Base-by-base conservation (phyloP, 2,329 filamentous ascomycete genomes). In the Exophiala alcalophila region DNA sequence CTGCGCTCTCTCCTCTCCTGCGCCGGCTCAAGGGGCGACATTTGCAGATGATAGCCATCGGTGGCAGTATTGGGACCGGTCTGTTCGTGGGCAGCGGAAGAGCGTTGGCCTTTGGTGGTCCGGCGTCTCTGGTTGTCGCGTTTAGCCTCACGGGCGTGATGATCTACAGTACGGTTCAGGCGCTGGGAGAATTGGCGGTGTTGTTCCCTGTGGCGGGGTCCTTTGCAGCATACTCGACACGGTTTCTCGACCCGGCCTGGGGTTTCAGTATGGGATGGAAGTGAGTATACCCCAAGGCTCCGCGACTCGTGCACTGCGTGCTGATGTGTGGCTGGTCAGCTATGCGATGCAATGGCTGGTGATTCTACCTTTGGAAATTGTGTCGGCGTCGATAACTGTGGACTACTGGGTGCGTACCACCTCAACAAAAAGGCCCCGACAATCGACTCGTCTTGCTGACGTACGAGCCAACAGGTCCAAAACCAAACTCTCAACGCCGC, bases 91-190 rank as follows among this genome's bases (percentile, higher is more conserved):
- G 86, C 15, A 91, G 86, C 1, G 87, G 86, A 38, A 73, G 71
- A 47, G 81, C 86, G 8, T 70, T 94, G 46, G 54, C 54, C 8
- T 26, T 45, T 27, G 54, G 87, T 54, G 88, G 88, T 3, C 88
- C 88, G 4, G 88, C 84, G 1, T 84, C 86, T 0, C 62, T 94
- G 15, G 65, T 94, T 16, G 76, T 94, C 32, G 84, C 84, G n/a
- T 94, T 88, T 59, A 65, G 70, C 45, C 76, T 94, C 48, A 83
- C 94, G 50, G 89, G 89, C 26, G 67, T 79, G 58, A 94, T 96
- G 88, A 67, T 96, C 52, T 96, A 88, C 66, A 92, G 85, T 62
- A 95, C 89, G 2, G 85, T 94, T 21, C 90, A 96, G 60, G 88
- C 89, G 0, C 73, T 97, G 18, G 91, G 91, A 50, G 91, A 97